A percentile compares a stretch with the other conserved stretches of the same genome.
phyloP scores from a whole-genome alignment of 2,329 filamentous ascomycete species.

The Apiospora phragmitis region DNA sequence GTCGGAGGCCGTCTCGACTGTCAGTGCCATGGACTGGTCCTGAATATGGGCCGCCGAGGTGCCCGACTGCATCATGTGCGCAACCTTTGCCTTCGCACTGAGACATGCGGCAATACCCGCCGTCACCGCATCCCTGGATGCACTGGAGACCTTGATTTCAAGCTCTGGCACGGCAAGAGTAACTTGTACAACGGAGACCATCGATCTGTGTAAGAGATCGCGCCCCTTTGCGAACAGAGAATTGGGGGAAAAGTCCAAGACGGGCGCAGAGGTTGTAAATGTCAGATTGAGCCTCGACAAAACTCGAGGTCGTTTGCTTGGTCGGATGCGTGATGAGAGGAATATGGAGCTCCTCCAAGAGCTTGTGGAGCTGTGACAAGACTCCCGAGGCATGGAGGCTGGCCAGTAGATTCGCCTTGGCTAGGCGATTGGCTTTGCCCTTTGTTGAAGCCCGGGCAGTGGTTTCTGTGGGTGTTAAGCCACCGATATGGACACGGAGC shows the following conservation, averaged over 20 bases:
- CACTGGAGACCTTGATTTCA: not conserved
- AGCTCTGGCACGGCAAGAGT: not conserved
- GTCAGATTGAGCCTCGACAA: not conserved
- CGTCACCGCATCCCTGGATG: not conserved
- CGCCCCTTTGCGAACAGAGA: not conserved
- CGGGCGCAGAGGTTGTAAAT: slow-evolving; percentile 3
- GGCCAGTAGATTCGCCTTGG: no score
- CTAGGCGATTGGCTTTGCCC: no score
- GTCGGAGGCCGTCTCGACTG: not conserved
- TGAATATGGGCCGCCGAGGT: not conserved
- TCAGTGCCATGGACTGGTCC: not conserved
- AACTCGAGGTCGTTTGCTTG: no score
- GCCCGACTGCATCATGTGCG: not conserved
- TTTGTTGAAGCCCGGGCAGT: not conserved
- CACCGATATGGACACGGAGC: not conserved
- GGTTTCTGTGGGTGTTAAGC: not conserved
- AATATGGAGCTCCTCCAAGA: not conserved
- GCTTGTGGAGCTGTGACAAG: no score
- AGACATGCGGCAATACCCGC: not conserved
- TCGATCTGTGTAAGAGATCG: no score
- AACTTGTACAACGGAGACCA: not conserved
- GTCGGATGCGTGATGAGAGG: not conserved
- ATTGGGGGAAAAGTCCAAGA: not conserved
- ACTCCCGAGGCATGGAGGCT: no score
- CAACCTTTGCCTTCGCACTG: not conserved